These are phyloP conservation scores for Hypoxylon sp. DNA, from an alignment of 2,329 filamentous ascomycete species.

Conservation along the genomic window DNA sequence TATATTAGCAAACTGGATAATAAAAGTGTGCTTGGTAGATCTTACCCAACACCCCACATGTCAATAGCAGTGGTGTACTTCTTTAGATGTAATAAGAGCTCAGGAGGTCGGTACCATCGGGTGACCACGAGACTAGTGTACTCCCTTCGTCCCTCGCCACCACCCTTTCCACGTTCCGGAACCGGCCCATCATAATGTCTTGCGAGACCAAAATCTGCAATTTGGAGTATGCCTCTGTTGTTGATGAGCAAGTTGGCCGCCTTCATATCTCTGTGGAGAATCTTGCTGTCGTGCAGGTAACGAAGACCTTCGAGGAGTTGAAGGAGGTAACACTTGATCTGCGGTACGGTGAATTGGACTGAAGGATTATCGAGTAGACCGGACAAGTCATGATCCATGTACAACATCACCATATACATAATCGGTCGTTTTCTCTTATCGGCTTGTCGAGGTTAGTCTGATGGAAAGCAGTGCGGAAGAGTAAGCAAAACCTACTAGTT, in stretches of 20 bases:
- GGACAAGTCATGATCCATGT: slow-evolving; percentile 99
- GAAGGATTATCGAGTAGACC: slow-evolving; percentile 95
- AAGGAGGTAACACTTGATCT: slow-evolving; percentile 98
- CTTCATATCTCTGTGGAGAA: slow-evolving; percentile 98
- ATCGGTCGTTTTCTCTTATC: slow-evolving; percentile 86
- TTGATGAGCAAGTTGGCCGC: slow-evolving; percentile 97
- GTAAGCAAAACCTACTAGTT: slow-evolving; percentile 48
- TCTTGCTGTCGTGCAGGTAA: slow-evolving; percentile 91
- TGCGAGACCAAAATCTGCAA: slow-evolving; percentile 96
- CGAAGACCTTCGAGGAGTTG: slow-evolving; percentile 90
- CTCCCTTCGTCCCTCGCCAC: slow-evolving; percentile 87
- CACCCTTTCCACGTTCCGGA: slow-evolving; percentile 81
- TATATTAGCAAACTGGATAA: slow-evolving; percentile 43
- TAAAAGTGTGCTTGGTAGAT: slow-evolving; percentile 27
- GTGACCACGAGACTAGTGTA: slow-evolving; percentile 98
- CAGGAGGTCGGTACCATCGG: slow-evolving; percentile 95
- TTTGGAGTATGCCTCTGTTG: slow-evolving; percentile 92
- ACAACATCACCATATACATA: slow-evolving; percentile 99
- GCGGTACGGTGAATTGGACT: slow-evolving; percentile 86
- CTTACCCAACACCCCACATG: slow-evolving; percentile 96
- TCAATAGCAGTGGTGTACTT: slow-evolving; percentile 98
- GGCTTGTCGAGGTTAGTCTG: slow-evolving; percentile 60
- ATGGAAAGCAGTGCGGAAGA: slow-evolving; percentile 16
- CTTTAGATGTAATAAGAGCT: slow-evolving; percentile 88
- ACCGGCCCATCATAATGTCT: slow-evolving; percentile 90